Percentiles rank a stretch among this genome's conserved stretches.
Conservation (phyloP, 768 basidiomycete species). For the Paxillus ammoniavirescens region DNA sequence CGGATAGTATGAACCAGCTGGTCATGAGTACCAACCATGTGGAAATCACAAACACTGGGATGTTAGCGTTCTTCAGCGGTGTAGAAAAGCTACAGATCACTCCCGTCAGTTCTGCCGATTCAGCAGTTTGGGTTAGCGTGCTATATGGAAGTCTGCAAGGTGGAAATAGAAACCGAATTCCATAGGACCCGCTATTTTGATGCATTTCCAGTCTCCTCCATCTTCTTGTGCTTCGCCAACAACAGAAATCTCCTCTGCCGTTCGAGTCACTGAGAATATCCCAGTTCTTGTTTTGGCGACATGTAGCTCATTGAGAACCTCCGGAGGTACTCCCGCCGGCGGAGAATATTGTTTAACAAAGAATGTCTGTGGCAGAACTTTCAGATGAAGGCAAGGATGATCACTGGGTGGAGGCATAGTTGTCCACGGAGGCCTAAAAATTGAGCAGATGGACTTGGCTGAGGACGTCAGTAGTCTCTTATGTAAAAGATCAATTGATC, state of each 20-base stretch:
- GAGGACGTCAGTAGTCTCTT: too few species aligned
- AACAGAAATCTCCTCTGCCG: conserved; percentile 59
- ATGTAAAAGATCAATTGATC: too few species aligned
- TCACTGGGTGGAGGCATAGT: conserved; percentile 44
- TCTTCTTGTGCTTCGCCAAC: conserved; percentile 45
- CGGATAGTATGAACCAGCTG: not conserved
- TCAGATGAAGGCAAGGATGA: conserved; percentile 48
- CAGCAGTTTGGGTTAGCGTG: conserved; percentile 1
- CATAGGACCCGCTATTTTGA: conserved; percentile 67
- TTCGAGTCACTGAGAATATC: conserved; percentile 59
- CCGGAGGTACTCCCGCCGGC: conserved; percentile 33
- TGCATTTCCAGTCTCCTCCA: conserved; percentile 51
- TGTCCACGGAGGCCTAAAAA: not conserved
- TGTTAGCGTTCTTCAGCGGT: conserved; percentile 48
- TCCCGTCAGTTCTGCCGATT: conserved; percentile 49
- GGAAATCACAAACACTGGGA: conserved; percentile 60
- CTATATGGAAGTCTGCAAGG: not conserved
- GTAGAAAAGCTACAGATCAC: conserved; percentile 52
- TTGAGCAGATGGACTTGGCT: not conserved
- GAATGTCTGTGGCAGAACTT: conserved; percentile 42
- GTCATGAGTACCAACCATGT: conserved; percentile 47
- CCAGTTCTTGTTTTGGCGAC: conserved; percentile 26
- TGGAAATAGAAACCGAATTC: conserved; percentile 47
- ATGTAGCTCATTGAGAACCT: conserved; percentile 25
- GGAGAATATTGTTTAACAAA: conserved; percentile 41